These are phyloP conservation scores for Simplicillium sp. DNA, from an alignment of 2,329 filamentous ascomycete species.

Conservation along the genomic window DNA sequence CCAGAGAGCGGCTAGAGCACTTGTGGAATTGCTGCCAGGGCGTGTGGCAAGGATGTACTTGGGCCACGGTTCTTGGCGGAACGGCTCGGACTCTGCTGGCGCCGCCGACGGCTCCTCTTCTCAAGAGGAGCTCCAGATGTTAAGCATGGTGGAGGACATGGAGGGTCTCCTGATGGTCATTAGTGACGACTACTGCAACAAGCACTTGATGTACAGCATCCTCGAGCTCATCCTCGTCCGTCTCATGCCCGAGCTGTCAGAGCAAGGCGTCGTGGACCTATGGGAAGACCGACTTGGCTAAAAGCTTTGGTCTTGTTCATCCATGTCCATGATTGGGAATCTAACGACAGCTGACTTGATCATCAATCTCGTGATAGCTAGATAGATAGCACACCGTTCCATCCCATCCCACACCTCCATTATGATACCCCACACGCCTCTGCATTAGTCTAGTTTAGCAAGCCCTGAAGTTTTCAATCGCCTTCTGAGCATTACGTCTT, in stretches of 20 bases:
- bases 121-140: constrained; percentile 22
- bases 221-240: constrained; percentile 75
- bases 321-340: no score
- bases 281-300: constrained; percentile 59
- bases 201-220: constrained; percentile 75
- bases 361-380: background rate
- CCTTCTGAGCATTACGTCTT: no score
- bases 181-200: constrained; percentile 81
- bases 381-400: no score
- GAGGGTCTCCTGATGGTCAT: constrained; percentile 64
- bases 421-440: constrained; percentile 4
- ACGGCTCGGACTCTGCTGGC: constrained; percentile 13
- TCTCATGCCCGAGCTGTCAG: constrained; percentile 74
- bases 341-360: background rate
- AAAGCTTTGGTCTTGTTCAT: background rate
- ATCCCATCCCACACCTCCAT: no score
- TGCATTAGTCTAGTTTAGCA: no score
- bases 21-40: constrained; percentile 39
- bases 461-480: no score
- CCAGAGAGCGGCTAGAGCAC: constrained; percentile 54
- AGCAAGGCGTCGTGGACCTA: constrained; percentile 61
- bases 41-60: constrained; percentile 41
- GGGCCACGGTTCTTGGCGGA: constrained; percentile 19
- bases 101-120: constrained; percentile 16
- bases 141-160: constrained; percentile 46